Conservation (phyloP, 306 rosid species). For the Rosa lucieae region DNA sequence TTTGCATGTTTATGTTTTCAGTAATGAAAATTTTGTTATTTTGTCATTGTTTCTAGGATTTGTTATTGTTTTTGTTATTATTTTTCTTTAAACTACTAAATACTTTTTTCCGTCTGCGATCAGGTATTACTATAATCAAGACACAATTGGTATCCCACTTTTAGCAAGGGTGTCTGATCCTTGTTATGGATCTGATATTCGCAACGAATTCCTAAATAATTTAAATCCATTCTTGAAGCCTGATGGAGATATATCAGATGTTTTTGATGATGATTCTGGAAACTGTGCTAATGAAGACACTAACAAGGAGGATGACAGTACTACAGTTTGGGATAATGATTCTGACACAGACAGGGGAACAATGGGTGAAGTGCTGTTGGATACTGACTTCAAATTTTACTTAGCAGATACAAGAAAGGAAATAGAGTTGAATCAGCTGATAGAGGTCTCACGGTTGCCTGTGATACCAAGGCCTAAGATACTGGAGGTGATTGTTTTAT, state of each 20-base stretch:
- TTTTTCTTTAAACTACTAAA: not conserved
- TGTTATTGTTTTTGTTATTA: not conserved
- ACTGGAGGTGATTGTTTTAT: conserved; percentile 46
- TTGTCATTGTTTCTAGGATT: not conserved
- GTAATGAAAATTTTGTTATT: not conserved
- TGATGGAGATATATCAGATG: conserved; percentile 35
- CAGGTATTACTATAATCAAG: conserved; percentile 38
- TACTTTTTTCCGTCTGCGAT: conserved; percentile 1
- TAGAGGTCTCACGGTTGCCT: conserved; percentile 21
- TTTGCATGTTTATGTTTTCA: not conserved
- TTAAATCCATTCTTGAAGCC: conserved; percentile 51
- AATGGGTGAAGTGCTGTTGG: conserved; percentile 36
- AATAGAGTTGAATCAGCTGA: conserved; percentile 37
- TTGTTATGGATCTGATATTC: conserved; percentile 53
- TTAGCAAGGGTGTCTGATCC: conserved; percentile 55
- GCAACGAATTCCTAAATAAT: conserved; percentile 51
- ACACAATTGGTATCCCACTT: conserved; percentile 56
- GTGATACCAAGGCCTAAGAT: too few relatives aligned
- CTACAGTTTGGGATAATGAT: conserved; percentile 44
- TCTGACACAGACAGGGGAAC: conserved; percentile 39
- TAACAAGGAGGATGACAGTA: conserved; percentile 41
- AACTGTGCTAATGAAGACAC: conserved; percentile 45
- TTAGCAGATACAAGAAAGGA: conserved; percentile 10
- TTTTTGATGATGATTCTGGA: conserved; percentile 32
- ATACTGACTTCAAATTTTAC: conserved; percentile 53